Conservation (phyloP, 1,139 yeast genomes). For the Kluyveromyces sp. region DNA sequence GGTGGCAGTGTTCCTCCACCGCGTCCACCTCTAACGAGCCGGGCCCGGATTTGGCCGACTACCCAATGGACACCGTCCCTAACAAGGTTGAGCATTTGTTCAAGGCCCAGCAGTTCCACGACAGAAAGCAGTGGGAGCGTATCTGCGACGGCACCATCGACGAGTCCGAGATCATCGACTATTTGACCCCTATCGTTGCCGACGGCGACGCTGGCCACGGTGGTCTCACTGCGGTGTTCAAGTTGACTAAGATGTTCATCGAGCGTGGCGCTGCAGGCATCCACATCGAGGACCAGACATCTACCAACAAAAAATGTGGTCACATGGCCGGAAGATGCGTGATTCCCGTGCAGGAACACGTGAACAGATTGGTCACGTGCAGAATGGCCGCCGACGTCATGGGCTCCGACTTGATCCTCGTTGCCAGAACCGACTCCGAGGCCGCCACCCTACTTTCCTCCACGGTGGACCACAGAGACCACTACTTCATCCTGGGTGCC, state of each 20-base stretch:
- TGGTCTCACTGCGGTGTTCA: constrained; percentile 92
- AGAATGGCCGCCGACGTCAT: constrained; percentile 94
- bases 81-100: constrained; percentile 96
- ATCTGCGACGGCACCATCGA: constrained; percentile 32
- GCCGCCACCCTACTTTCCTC: constrained; percentile 94
- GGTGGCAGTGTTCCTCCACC: constrained; percentile 98
- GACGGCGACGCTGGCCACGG: constrained; percentile 99
- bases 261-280: constrained; percentile 99
- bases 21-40: constrained; percentile 97
- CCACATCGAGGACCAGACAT: constrained; percentile 97
- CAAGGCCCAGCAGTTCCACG: constrained; percentile 96
- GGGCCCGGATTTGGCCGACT: constrained; percentile 96
- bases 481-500: constrained; percentile 83
- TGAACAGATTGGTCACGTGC: constrained; percentile 86
- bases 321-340: constrained; percentile 96
- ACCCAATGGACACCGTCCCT: constrained; percentile 98
- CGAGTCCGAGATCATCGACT: constrained; percentile 53
- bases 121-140: constrained; percentile 83
- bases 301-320: constrained; percentile 98
- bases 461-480: constrained; percentile 91
- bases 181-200: constrained; percentile 89
- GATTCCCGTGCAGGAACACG: constrained; percentile 96
- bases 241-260: constrained; percentile 90
- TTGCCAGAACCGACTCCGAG: constrained; percentile 96
- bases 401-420: constrained; percentile 77